Percentiles rank a stretch among this genome's conserved stretches.
phyloP scores from a whole-genome alignment of 768 basidiomycete genomes.

The Suillus lakei region DNA sequence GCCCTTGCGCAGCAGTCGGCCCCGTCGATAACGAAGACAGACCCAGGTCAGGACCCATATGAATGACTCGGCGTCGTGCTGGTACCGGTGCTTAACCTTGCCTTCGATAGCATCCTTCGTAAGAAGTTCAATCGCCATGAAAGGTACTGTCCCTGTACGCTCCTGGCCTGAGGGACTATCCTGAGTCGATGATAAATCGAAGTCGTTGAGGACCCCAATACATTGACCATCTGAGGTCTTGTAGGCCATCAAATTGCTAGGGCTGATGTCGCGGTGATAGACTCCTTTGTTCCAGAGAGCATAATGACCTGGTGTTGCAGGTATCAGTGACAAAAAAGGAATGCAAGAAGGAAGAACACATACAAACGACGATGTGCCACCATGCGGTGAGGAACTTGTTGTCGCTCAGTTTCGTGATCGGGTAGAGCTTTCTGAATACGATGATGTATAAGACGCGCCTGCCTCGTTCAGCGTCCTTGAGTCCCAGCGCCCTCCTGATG shows the following conservation, averaged over 20 bases:
- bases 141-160: constrained; percentile 21
- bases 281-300: neutral
- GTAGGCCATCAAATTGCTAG: neutral
- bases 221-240: neutral
- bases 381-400: neutral
- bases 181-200: constrained; percentile 3
- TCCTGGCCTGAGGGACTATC: neutral
- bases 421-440: neutral
- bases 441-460: neutral
- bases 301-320: constrained; percentile 6
- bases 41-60: constrained; percentile 3
- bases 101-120: neutral
- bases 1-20: neutral
- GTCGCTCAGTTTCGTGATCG: neutral
- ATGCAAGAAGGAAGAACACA: neutral
- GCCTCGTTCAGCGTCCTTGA: neutral
- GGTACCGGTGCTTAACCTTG: constrained; percentile 1
- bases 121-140: constrained; percentile 15
- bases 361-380: constrained; percentile 10
- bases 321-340: no score
- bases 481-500: neutral
- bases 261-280: neutral
- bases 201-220: constrained; percentile 3
- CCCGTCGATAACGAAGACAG: neutral
- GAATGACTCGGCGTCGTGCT: constrained; percentile 4